These are phyloP conservation scores for Phalaenopsis equestris DNA, from an alignment of 106 monocot species.

Conservation along the genomic window DNA sequence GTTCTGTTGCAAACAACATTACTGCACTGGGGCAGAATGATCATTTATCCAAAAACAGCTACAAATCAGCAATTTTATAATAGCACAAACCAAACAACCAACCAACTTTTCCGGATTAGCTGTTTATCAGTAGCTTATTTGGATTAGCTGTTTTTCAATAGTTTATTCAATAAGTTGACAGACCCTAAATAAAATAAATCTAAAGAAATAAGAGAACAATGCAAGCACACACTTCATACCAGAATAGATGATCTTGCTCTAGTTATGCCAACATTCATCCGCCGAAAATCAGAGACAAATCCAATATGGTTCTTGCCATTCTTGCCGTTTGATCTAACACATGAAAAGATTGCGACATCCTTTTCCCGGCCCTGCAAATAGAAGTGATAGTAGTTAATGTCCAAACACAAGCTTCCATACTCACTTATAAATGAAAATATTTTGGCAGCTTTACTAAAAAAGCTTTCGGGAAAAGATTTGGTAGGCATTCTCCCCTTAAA, in stretches of 20 bases:
- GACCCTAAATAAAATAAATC: background rate
- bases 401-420: background rate
- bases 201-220: background rate
- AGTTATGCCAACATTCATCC: constrained; percentile 97
- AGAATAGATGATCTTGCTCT: constrained; percentile 86
- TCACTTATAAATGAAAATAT: too few relatives aligned
- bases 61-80: too few relatives aligned
- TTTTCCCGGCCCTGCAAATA: constrained; percentile 74
- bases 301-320: constrained; percentile 72
- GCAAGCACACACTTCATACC: constrained; percentile 22
- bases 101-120: too few relatives aligned
- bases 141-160: too few relatives aligned
- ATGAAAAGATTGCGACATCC: constrained; percentile 92
- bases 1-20: too few relatives aligned
- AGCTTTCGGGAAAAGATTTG: too few relatives aligned
- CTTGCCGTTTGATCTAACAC: constrained; percentile 66
- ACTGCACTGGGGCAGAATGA: too few relatives aligned
- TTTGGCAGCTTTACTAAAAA: background rate
- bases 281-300: constrained; percentile 82
- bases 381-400: background rate
- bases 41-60: too few relatives aligned
- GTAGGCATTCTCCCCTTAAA: background rate
- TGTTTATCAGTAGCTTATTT: too few relatives aligned
- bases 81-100: too few relatives aligned
- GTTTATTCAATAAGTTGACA: too few relatives aligned